Evolutionary conservation across 2,329 filamentous ascomycete genomes (phyloP).

Genomic region (Coniella vitis): DNA sequence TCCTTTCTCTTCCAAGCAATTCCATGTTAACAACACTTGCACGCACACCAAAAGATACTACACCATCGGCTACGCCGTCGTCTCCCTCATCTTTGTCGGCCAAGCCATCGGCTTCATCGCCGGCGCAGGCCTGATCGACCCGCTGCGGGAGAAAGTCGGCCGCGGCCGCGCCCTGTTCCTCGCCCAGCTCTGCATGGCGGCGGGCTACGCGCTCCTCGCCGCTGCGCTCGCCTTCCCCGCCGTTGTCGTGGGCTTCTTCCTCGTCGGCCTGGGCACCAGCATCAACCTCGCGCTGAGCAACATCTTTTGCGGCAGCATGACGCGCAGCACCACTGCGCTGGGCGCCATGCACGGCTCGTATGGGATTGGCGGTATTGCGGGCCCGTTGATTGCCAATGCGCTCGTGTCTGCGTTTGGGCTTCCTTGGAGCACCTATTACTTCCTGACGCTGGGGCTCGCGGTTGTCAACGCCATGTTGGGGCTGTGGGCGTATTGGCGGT

Average conservation of each 20-base stretch:
- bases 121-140: slow-evolving; percentile 63
- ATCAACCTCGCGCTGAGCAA: slow-evolving; percentile 52
- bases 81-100: slow-evolving; percentile 76
- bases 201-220: slow-evolving; percentile 59
- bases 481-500: slow-evolving; percentile 63
- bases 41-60: slow-evolving; percentile 45
- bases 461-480: slow-evolving; percentile 50
- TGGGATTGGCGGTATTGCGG: slow-evolving; percentile 58
- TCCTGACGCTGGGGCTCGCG: slow-evolving; percentile 55
- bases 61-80: slow-evolving; percentile 66
- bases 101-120: slow-evolving; percentile 71
- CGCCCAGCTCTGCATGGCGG: slow-evolving; percentile 47
- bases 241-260: slow-evolving; percentile 61
- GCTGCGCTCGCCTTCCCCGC: slow-evolving; percentile 63
- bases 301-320: slow-evolving; percentile 50
- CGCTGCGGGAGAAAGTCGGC: slow-evolving; percentile 55
- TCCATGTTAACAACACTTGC: neutral
- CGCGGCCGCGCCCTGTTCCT: slow-evolving; percentile 57
- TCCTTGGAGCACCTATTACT: slow-evolving; percentile 67
- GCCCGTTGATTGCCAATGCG: slow-evolving; percentile 67
- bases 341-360: slow-evolving; percentile 63
- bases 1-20: slow-evolving; percentile 3
- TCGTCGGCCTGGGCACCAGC: slow-evolving; percentile 55
- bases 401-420: slow-evolving; percentile 54
- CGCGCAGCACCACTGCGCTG: slow-evolving; percentile 46